Base-by-base conservation (phyloP, 2,329 filamentous ascomycete genomes). In the Cladosporium sphaerospermum region DNA sequence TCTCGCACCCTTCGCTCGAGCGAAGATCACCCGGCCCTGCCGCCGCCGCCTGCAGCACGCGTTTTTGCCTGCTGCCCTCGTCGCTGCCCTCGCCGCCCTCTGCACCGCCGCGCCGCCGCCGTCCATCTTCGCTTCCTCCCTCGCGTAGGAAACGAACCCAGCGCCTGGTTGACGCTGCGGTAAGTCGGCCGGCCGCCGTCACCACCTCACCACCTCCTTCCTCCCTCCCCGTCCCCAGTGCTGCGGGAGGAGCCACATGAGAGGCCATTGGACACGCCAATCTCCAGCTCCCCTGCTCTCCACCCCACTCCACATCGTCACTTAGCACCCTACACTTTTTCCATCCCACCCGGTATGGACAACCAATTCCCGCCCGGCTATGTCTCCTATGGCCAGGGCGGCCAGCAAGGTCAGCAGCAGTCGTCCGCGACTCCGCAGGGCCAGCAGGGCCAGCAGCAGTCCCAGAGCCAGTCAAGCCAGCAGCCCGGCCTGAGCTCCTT, bases 311-410 rank as follows among this genome's bases (percentile, higher is more conserved):
- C 46, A 52, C 48, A 45, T 51, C 39, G 40, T 44, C 36, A 49
- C 49, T 16, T 53, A 41, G 45, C 31, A 48, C 45, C 42, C 44
- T 51, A 31, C 53, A 31, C 42, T 37, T 42, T 43, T 37, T 54
- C 41, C 43, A 37, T 51, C 55, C 36, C 23, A 44, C 23, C 33
- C 48, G 48, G 48, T 51, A 63, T 63, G 61, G 61, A 63, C 54
- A 59, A 58, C 53, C 58, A 61, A 48, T 62, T 60, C 56, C 55
- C 59, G 49, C 56, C 58, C 50, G 57, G 56, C 55, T 62, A 64
- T 52, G 59, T 62, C 51, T 57, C 62, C n/a, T 61, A 61, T 45
- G 50, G 54, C 45, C 56, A 55, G 44, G 55, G 55, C 45, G 57
- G 57, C 54, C 54, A 57, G 37, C 56, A 52, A 19, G 56, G 52